These are phyloP conservation scores for Trifolium subterraneum DNA, from an alignment of 306 rosid genomes.

Conservation along the genomic window DNA sequence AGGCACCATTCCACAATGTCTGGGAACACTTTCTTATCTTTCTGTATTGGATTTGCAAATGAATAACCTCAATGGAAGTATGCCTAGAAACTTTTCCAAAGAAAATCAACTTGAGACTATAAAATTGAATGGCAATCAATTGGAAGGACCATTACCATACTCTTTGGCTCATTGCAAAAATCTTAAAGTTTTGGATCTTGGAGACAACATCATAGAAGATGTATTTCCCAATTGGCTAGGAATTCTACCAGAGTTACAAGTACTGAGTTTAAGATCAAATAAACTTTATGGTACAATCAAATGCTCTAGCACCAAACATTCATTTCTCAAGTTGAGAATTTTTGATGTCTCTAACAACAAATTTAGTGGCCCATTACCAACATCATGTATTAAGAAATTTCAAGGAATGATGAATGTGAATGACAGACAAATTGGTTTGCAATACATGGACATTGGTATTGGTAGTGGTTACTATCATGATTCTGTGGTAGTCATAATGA, in stretches of 20 bases:
- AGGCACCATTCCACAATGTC: conserved; percentile 40
- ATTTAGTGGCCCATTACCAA: conserved; percentile 46
- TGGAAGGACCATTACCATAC: neutral
- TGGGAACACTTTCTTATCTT: neutral
- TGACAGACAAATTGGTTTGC: neutral
- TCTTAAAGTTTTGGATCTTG: too few species aligned
- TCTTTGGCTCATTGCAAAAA: too few species aligned
- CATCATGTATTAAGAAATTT: conserved; percentile 39
- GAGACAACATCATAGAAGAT: too few species aligned
- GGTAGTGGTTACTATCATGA: neutral
- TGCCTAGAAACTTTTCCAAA: neutral
- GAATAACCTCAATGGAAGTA: conserved; percentile 42
- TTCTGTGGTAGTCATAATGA: conserved; percentile 29
- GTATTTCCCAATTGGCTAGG: conserved; percentile 21
- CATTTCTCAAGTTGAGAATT: conserved; percentile 26
- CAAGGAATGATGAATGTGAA: conserved; percentile 38
- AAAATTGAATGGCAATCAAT: conserved; percentile 40
- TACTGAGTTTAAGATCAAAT: neutral
- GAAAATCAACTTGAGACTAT: neutral
- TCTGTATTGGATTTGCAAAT: conserved; percentile 32
- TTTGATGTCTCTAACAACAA: conserved; percentile 46
- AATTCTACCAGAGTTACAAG: neutral
- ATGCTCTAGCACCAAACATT: neutral
- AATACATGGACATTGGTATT: too few species aligned
- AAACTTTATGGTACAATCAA: conserved; percentile 43